Conservation (phyloP, 2,329 filamentous ascomycete species). For the Monosporascus cannonballus region DNA sequence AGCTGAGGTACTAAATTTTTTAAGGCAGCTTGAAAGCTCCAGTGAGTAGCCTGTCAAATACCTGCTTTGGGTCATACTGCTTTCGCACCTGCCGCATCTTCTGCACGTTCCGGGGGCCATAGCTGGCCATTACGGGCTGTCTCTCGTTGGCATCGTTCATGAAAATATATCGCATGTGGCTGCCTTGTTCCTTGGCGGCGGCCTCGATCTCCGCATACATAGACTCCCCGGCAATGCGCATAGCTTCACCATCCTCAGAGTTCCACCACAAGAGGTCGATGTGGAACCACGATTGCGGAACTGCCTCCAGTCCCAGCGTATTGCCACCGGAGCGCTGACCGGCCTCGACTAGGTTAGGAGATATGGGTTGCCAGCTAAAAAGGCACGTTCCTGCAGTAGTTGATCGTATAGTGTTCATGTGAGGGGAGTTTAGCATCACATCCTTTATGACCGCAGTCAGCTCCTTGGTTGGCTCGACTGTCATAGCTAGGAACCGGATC, state of each 20-base stretch:
- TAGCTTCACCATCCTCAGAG: neutral
- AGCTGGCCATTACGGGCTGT: neutral
- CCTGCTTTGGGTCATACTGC: neutral
- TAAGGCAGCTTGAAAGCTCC: neutral
- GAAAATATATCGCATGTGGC: neutral
- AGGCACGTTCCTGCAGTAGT: neutral
- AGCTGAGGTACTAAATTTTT: neutral
- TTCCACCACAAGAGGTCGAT: neutral
- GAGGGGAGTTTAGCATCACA: neutral
- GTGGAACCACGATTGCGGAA: neutral
- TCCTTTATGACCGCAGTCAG: neutral
- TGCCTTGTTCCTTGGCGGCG: neutral
- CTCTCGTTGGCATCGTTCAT: conserved; percentile 1
- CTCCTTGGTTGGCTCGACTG: neutral
- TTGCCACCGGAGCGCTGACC: neutral
- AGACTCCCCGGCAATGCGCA: neutral
- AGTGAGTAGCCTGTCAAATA: neutral
- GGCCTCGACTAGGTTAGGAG: neutral
- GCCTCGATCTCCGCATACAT: conserved; percentile 1
- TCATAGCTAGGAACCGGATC: neutral
- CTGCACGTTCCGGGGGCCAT: neutral
- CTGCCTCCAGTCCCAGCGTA: neutral
- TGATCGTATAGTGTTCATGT: neutral
- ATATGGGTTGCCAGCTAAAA: conserved; percentile 2
- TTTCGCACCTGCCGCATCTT: neutral